These are phyloP conservation scores for Casuarina cunninghamiana DNA, from an alignment of 306 rosid genomes.

Conservation along the genomic window DNA sequence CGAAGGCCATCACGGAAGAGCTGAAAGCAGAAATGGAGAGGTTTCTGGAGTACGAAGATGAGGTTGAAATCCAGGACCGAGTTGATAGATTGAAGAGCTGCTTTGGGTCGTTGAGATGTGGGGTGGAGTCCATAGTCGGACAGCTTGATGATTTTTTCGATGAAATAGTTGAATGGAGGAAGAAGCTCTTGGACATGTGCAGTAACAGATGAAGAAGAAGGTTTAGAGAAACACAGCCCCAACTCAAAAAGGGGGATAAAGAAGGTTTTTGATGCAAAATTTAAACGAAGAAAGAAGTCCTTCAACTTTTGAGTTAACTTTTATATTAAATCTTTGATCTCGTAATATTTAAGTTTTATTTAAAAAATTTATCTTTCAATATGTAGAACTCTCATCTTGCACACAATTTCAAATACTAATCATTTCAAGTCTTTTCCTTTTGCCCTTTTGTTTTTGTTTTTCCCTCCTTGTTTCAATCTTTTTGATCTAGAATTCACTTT, in stretches of 20 bases:
- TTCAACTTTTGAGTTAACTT: no score
- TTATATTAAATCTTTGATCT: no score
- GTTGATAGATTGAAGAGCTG: slow-evolving; percentile 55
- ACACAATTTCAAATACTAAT: no score
- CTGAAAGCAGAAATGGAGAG: slow-evolving; percentile 58
- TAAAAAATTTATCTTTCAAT: no score
- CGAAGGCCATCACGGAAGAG: slow-evolving; percentile 60
- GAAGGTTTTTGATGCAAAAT: background rate
- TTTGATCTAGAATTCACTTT: slow-evolving; percentile 17
- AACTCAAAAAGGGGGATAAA: background rate
- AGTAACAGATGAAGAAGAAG: slow-evolving; percentile 52
- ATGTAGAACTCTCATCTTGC: no score
- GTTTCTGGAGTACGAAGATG: slow-evolving; percentile 31
- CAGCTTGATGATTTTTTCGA: slow-evolving; percentile 93
- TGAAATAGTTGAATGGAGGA: slow-evolving; percentile 87
- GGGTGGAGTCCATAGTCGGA: slow-evolving; percentile 61
- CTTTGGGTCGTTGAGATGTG: slow-evolving; percentile 65
- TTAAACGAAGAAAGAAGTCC: no score
- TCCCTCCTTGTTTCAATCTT: background rate
- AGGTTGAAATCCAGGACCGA: slow-evolving; percentile 40
- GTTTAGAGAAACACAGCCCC: slow-evolving; percentile 25
- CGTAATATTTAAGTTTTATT: no score
- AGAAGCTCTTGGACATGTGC: slow-evolving; percentile 87
- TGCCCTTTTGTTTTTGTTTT: background rate
- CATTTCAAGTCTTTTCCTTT: background rate